Evolutionary conservation across 2,329 filamentous ascomycete genomes (phyloP), one percentile per base, ranked within the genome.

Genomic region (Thielaviopsis euricoi): DNA sequence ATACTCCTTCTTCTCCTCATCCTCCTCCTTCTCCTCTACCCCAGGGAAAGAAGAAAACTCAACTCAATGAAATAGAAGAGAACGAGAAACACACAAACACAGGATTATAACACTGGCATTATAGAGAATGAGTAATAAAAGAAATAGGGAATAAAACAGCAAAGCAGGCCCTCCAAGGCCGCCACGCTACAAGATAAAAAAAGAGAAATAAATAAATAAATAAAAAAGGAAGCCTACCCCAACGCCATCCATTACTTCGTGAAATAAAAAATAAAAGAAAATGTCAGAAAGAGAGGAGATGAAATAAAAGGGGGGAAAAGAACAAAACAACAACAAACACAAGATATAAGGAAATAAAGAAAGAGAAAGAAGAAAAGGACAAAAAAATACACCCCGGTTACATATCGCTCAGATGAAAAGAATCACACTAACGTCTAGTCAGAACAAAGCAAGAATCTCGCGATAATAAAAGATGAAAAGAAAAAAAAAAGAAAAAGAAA

Each of bases 231-330:
- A 57, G 51, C 25, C 50, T 51, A 22, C 22, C n/a, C 56, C 55
- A 57, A 57, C 56, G 50, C 56, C 56, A 26, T 57, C 56, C 56
- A 53, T 53, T 53, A 57, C 19, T 57, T 57, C 56, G 40, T 57
- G 37, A 57, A 48, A 57, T 26, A 19, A 26, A 56, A 26, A 29
- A 48, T 21, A 40, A 40, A 48, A 48, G 19, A 26, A 40, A 17
- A 29, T 15, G 10, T 3, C 48, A 26, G 17, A 23, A 29, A 37
- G 23, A 6, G 15, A 22, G 22, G 15, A 48, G n/a, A 25, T 9
- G 7, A 29, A 51, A 37, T 13, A 25, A 3, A 43, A 12, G n/a
- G 21, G 26, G 15, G 19, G 25, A 52, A 13, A 46, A 22, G 9
- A 49, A 37, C 55, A 23, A 49, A 19, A 19, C 3, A 23, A 57